Percentiles rank a stretch among this genome's conserved stretches.
phyloP scores from a whole-genome alignment of 2,329 filamentous ascomycete species.

The Botrytis fabae region DNA sequence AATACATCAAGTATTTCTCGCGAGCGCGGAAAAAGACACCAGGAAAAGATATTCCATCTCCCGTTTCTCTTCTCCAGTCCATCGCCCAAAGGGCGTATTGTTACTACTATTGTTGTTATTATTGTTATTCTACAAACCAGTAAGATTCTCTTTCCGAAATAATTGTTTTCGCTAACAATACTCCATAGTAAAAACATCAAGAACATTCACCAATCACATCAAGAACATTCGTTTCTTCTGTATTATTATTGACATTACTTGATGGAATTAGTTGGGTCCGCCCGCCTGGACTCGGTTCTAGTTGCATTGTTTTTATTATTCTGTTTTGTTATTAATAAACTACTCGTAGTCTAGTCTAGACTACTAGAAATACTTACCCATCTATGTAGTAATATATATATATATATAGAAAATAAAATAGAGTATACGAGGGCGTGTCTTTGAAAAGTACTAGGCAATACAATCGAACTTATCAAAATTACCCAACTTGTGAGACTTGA shows the following conservation, averaged over 20 bases:
- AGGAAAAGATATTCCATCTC: no score
- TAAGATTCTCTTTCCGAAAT: neutral
- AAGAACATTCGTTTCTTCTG: neutral
- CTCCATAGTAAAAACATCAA: neutral
- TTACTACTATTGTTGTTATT: neutral
- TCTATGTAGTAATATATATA: neutral
- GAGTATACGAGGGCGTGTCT: no score
- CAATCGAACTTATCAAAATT: no score
- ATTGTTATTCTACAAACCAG: neutral
- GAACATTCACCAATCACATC: neutral
- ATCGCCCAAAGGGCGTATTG: neutral
- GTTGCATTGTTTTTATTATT: no score
- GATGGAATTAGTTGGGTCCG: neutral
- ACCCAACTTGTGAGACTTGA: no score
- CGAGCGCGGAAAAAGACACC: no score
- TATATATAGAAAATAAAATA: no score
- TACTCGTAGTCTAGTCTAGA: no score
- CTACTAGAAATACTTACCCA: neutral
- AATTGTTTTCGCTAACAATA: neutral
- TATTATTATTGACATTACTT: accelerated
- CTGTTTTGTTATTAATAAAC: no score
- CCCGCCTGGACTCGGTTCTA: neutral
- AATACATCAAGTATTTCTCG: no score
- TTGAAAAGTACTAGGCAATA: no score
- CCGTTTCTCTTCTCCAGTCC: no score